Conservation (phyloP, 306 rosid genomes). For the Geum urbanum region DNA sequence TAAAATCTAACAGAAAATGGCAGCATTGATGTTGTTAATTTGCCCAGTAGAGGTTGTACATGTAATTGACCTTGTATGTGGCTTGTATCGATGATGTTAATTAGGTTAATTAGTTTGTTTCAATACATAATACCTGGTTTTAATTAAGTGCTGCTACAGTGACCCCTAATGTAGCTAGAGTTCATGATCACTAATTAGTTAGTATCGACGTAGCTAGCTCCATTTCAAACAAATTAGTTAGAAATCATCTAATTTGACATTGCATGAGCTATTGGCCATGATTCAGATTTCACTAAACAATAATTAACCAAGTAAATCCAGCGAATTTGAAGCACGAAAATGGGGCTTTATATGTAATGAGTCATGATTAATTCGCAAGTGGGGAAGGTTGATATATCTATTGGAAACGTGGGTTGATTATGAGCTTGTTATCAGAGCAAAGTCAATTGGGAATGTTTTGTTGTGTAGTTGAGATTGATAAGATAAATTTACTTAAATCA, state of each 20-base stretch:
- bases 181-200: too few species aligned
- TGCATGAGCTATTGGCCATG: background rate
- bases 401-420: slow-evolving; percentile 4
- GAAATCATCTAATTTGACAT: background rate
- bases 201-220: background rate
- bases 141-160: too few species aligned
- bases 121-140: too few species aligned
- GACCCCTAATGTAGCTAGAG: too few species aligned
- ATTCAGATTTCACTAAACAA: background rate
- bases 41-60: background rate
- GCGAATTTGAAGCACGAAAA: background rate
- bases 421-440: background rate
- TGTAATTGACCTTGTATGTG: background rate
- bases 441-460: slow-evolving; percentile 3
- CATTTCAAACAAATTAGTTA: background rate
- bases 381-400: slow-evolving; percentile 4
- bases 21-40: background rate
- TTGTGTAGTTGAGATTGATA: background rate
- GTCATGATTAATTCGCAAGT: slow-evolving; percentile 2
- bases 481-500: background rate
- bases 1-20: background rate
- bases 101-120: too few species aligned
- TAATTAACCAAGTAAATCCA: background rate
- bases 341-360: slow-evolving; percentile 1
- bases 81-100: background rate